A percentile compares a stretch with the other conserved stretches of the same genome.
Evolutionary conservation across 768 basidiomycete species (phyloP).

Genomic region (Termitomyces sp.): DNA sequence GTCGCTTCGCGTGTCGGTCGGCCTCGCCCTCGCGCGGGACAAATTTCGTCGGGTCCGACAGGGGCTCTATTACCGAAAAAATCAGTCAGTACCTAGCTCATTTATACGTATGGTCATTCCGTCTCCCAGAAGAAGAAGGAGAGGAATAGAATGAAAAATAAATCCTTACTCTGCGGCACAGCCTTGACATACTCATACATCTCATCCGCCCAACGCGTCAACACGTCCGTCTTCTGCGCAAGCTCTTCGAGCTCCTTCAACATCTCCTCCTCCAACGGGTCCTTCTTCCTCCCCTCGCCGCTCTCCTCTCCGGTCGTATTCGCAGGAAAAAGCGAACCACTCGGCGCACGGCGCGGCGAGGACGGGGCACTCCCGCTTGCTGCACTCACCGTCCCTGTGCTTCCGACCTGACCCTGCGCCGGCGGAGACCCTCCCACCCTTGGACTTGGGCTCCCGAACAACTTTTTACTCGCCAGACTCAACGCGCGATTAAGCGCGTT

Average conservation of each 20-base stretch:
- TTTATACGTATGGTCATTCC: too few relatives aligned
- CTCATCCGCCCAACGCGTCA: conserved; percentile 93
- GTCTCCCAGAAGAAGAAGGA: conserved; percentile 25
- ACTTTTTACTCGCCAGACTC: conserved; percentile 75
- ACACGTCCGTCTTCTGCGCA: conserved; percentile 93
- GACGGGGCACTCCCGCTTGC: conserved; percentile 32
- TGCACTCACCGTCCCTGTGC: conserved; percentile 16
- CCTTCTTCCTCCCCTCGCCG: conserved; percentile 27
- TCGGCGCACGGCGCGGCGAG: conserved; percentile 53
- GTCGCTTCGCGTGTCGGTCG: conserved; percentile 60
- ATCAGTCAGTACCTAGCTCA: too few relatives aligned
- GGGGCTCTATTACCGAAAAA: conserved; percentile 48
- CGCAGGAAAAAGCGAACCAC: conserved; percentile 40
- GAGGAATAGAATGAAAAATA: too few relatives aligned
- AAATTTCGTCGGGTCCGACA: conserved; percentile 79
- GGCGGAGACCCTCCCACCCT: neutral
- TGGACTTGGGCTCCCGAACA: conserved; percentile 34
- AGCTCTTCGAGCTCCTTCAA: conserved; percentile 79
- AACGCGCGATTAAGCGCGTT: conserved; percentile 77
- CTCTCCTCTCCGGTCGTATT: conserved; percentile 19
- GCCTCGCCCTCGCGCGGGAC: conserved; percentile 63
- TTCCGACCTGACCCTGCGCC: conserved; percentile 11
- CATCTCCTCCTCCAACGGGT: conserved; percentile 80
- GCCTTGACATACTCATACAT: conserved; percentile 88
- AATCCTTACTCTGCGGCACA: conserved; percentile 62